Evolutionary conservation across 352 stramenopile genomes (phyloP).

Genomic region (Phytophthora sansomeana): DNA sequence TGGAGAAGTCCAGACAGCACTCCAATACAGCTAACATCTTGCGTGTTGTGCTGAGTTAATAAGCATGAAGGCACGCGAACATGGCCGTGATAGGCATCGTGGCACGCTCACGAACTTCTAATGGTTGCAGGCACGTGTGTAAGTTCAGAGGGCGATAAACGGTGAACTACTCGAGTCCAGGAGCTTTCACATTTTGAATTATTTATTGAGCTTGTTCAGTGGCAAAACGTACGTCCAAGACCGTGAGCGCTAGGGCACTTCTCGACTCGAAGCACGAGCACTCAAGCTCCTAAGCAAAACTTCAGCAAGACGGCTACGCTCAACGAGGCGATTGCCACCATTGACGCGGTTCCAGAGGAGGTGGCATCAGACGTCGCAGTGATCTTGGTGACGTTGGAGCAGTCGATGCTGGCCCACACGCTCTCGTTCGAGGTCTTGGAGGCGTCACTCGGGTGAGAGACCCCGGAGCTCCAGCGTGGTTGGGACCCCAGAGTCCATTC

Average conservation of each 20-base stretch:
- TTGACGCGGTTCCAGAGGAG: background rate
- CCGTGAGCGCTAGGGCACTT: background rate
- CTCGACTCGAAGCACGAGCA: background rate
- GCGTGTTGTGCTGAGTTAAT: background rate
- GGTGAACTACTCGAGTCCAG: background rate
- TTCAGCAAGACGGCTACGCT: slow-evolving; percentile 13
- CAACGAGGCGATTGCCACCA: slow-evolving; percentile 8
- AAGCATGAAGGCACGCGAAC: slow-evolving; percentile 1
- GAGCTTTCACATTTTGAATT: background rate
- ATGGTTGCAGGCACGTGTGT: too few relatives aligned
- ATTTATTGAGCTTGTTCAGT: background rate
- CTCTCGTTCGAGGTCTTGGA: slow-evolving; percentile 30
- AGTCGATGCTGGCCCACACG: slow-evolving; percentile 39
- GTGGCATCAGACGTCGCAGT: slow-evolving; percentile 16
- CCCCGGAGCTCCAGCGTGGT: slow-evolving; percentile 22
- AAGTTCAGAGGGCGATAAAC: background rate
- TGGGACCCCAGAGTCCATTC: slow-evolving; percentile 14
- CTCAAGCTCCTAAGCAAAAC: slow-evolving; percentile 3
- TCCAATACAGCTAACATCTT: background rate
- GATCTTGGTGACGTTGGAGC: slow-evolving; percentile 29
- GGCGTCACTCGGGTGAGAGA: slow-evolving; percentile 43
- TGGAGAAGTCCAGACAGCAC: background rate
- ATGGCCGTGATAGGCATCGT: slow-evolving; percentile 1
- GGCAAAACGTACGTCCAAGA: background rate
- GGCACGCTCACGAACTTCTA: too few relatives aligned